These are phyloP conservation scores for Eleusine indica DNA, from an alignment of 176 grass and related monocot genomes.

Conservation along the genomic window DNA sequence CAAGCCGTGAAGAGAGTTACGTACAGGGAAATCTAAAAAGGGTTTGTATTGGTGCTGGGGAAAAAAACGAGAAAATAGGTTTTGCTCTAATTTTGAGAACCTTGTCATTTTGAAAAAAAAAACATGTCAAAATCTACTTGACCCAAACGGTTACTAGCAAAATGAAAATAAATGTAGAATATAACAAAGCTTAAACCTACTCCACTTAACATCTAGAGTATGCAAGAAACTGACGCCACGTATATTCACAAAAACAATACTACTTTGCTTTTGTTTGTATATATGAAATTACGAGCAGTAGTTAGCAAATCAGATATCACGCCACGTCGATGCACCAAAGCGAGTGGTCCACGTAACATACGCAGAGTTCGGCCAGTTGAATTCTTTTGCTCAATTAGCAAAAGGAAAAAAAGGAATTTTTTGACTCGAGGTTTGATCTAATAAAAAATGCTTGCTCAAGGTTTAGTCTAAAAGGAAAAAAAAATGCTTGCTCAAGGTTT, in stretches of 20 bases:
- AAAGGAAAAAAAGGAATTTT: background rate
- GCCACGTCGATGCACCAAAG: background rate
- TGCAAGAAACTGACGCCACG: too few relatives aligned
- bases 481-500: background rate
- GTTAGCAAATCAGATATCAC: background rate
- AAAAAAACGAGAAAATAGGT: too few relatives aligned
- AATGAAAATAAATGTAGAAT: too few relatives aligned
- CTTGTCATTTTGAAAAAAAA: background rate
- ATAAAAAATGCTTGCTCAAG: background rate
- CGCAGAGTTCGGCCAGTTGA: too few relatives aligned
- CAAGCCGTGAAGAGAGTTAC: background rate
- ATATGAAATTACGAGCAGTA: background rate
- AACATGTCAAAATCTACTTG: background rate
- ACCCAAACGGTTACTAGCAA: too few relatives aligned
- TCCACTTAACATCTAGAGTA: too few relatives aligned
- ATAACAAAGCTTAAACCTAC: too few relatives aligned
- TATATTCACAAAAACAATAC: too few relatives aligned
- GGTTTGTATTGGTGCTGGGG: background rate
- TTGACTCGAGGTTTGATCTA: background rate
- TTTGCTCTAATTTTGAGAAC: background rate
- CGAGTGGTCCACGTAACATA: background rate
- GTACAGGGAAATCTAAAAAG: background rate
- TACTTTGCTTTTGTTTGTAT: background rate
- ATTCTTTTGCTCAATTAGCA: background rate
- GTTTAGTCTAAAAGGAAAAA: background rate